Evolutionary conservation across 148 eudicot genomes (phyloP), one percentile per base, ranked within the genome.

Genomic region (Cornus kousa): DNA sequence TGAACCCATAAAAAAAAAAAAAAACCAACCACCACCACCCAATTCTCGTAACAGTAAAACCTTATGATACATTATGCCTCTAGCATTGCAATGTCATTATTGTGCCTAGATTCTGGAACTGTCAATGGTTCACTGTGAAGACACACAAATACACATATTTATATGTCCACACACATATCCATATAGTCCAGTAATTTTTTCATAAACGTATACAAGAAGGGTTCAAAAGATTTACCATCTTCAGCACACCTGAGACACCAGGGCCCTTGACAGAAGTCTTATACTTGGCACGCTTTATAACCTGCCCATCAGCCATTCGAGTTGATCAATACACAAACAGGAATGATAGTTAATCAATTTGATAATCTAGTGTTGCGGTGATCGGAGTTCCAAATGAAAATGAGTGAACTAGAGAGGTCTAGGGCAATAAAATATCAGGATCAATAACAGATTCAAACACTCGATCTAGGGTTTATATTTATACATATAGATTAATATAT

Each of bases 261-360:
- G 94, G 86, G 39, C 82, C 88, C 82, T 90, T 92, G 50, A 82
- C 71, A 3, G 86, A 37, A 16, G 89, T 73, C 75, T 89, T 92
- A 73, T 86, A 85, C 88, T 85, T 92, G 72, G 82, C 92, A 65
- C 90, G 90, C 86, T 79, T 87, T n/a, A 87, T 80, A 37, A 92
- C 88, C 78, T 72, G 73, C 79, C 84, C 77, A 69, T 79, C 91
- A 50, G 81, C 85, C 91, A 88, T 90, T 3, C 24, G 23, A n/a
- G 8, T 11, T n/a, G 68, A 76, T 43, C 43, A 5, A 67, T 62
- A 39, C 16, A 64, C 5, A 46, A 12, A 57, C 9, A 12, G 19
- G 16, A 31, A 14, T n/a, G 46, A n/a, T 57, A 57, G 32, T 40
- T 16, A 72, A n/a, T 33, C 9, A 46, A n/a, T 5, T 31, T 7